These are phyloP conservation scores for Thermochaetoides dissita DNA, from an alignment of 2,329 filamentous ascomycete species.

Conservation along the genomic window DNA sequence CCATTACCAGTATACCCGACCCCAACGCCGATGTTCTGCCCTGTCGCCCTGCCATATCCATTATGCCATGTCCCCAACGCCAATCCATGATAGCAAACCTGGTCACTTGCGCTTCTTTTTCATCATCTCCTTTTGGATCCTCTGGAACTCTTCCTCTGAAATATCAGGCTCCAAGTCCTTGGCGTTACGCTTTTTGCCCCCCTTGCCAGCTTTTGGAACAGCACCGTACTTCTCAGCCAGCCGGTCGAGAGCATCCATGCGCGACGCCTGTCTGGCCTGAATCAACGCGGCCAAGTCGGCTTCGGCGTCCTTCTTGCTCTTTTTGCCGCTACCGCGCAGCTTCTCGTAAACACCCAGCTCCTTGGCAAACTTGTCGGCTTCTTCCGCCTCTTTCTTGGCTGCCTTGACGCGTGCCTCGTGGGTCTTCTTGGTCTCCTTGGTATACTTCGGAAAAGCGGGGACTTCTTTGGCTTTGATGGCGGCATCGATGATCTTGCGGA, in stretches of 20 bases:
- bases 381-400: slow-evolving; percentile 52
- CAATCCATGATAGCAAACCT: not conserved
- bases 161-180: slow-evolving; percentile 48
- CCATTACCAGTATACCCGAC: not conserved
- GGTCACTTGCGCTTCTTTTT: slow-evolving; percentile 17
- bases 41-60: not conserved
- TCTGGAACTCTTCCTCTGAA: slow-evolving; percentile 47
- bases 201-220: slow-evolving; percentile 28
- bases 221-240: slow-evolving; percentile 62
- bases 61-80: not conserved
- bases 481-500: slow-evolving; percentile 64
- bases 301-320: slow-evolving; percentile 29
- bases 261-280: slow-evolving; percentile 51
- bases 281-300: slow-evolving; percentile 60
- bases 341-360: slow-evolving; percentile 62
- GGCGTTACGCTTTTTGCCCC: slow-evolving; percentile 36
- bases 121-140: slow-evolving; percentile 36
- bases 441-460: slow-evolving; percentile 52
- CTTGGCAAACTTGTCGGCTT: slow-evolving; percentile 63
- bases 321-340: slow-evolving; percentile 40
- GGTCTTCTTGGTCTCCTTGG: slow-evolving; percentile 55
- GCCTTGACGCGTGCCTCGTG: slow-evolving; percentile 43
- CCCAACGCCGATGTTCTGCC: slow-evolving; percentile 2
- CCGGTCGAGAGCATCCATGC: slow-evolving; percentile 53
- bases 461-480: slow-evolving; percentile 63